Evolutionary conservation across 805 yeast genomes (phyloP), one percentile per base, ranked within the genome.

Genomic region (Nakazawaea siamensis): DNA sequence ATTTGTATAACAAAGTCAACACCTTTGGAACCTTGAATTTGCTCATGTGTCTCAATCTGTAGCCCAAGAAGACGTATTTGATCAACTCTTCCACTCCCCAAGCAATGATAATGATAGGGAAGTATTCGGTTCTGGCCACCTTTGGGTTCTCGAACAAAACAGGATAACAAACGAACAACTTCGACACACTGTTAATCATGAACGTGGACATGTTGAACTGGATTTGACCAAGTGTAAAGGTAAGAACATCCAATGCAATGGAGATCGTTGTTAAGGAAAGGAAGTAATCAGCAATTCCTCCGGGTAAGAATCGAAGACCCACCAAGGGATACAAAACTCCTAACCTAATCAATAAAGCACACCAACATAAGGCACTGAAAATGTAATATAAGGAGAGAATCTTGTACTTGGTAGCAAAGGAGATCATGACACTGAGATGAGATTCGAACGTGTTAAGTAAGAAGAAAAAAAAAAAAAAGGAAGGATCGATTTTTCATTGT

Each of bases 201-300:
- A 50, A 38, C 16, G 42, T 24, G 15, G 25, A 24, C 9, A 23
- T 21, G 14, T 33, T 31, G 18, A 51, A 45, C 6, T 15, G 18
- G 16, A 27, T 26, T 3, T 24, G 27, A 4, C 35, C 35, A 4
- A 24, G 10, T 4, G 43, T 2, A 28, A 47, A 47, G 11, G 43
- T 45, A 16, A 52, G 36, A 3, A 39, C 20, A 25, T 55, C 60
- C 3, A 47, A 18, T 10, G 5, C 39, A 13, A 2, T 43, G 29
- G 13, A 46, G 27, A 30, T 24, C 3, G 37, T 21, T 20, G 47
- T 45, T 4, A 49, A 43, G 5, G 38, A 12, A 4, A 54, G 23
- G 34, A 76, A 70, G 54, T 76, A 80, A 43, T 73, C 81, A 29
- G 83, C 82, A 10, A 80, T 73, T 0, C 85, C 87, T 5, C 80